Base-by-base conservation (phyloP, 257 asterid genomes). In the Euphrasia confusa region DNA sequence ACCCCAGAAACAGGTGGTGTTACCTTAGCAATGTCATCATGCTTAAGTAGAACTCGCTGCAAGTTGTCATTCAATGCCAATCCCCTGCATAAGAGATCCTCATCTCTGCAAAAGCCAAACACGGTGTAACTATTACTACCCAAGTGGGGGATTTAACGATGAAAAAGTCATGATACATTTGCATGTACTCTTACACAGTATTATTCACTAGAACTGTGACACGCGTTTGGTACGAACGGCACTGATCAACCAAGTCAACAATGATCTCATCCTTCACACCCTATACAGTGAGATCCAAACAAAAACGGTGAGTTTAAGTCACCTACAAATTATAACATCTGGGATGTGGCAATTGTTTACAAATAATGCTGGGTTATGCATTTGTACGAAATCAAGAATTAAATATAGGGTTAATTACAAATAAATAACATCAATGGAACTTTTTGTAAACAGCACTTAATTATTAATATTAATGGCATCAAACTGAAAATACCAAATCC, bases 191-290 rank as follows among this genome's bases (percentile, higher is more conserved):
- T 84, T 85, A 92, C 99, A 10, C 71, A 60, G 99, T 80, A 70
- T 81, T 83, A 68, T 89, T 89, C 78, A 92, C 96, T 57, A 92
- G 99, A 79, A 84, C 54, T 85, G 84, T 85, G 75, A 89, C 97
- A 7, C 94, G 97, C 69, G 73, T 93, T 77, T 93, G 95, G 83
- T 80, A 89, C 7, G 94, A 80, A 27, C 78, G 93, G 61, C 97
- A 93, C 79, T 89, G 99, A 24, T 89, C 99, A 64, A 87, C 95
- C 72, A 93, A 82, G 83, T 93, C 97, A 54, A 83, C 88, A 63
- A 93, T 93, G 69, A 93, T 69, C 74, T 93, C 99, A 11, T 89
- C 94, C 78, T 87, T 87, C 73, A 93, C 71, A 35, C 95, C 91
- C 99, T 93, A 79, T 26, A 61, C 14, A 21, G 12, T n/a, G 57